A percentile compares a stretch with the other conserved stretches of the same genome.
These are phyloP conservation scores for Gynostemma pentaphyllum DNA, from an alignment of 306 rosid genomes.

Conservation along the genomic window DNA sequence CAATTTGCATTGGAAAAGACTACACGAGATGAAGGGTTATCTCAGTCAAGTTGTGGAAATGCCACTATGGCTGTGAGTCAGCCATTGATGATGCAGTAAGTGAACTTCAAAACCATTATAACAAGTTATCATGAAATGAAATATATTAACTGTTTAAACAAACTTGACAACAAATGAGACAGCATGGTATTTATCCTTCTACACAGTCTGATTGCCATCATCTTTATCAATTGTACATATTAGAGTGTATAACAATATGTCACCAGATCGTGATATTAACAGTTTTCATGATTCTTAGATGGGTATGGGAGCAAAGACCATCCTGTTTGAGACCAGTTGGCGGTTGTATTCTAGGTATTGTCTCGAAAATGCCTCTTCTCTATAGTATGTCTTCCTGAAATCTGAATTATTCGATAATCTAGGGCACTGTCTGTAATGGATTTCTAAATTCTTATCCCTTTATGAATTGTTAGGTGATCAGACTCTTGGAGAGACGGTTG, in stretches of 20 bases:
- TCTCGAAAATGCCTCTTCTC: neutral
- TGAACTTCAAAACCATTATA: constrained; percentile 13
- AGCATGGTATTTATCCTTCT: neutral
- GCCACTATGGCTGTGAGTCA: constrained; percentile 39
- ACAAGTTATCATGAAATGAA: neutral
- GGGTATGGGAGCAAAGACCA: constrained; percentile 72
- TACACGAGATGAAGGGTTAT: constrained; percentile 27
- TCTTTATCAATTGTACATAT: neutral
- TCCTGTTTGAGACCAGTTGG: constrained; percentile 77
- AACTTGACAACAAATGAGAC: neutral
- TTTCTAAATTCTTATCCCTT: neutral
- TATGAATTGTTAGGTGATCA: constrained; percentile 45
- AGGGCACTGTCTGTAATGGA: neutral
- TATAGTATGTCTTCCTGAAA: neutral
- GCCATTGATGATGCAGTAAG: constrained; percentile 68
- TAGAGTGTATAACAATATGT: neutral
- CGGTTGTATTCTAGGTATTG: constrained; percentile 48
- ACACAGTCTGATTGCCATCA: neutral
- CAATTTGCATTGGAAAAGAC: constrained; percentile 42
- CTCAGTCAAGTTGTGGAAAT: constrained; percentile 26
- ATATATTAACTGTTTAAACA: neutral
- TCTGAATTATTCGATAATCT: neutral
- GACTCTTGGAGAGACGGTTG: constrained; percentile 55
- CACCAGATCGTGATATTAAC: constrained; percentile 10
- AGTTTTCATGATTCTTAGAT: constrained; percentile 34